Evolutionary conservation across 2,329 filamentous ascomycete species (phyloP), one percentile per base, ranked within the genome.

Genomic region (Zalaria sp.): DNA sequence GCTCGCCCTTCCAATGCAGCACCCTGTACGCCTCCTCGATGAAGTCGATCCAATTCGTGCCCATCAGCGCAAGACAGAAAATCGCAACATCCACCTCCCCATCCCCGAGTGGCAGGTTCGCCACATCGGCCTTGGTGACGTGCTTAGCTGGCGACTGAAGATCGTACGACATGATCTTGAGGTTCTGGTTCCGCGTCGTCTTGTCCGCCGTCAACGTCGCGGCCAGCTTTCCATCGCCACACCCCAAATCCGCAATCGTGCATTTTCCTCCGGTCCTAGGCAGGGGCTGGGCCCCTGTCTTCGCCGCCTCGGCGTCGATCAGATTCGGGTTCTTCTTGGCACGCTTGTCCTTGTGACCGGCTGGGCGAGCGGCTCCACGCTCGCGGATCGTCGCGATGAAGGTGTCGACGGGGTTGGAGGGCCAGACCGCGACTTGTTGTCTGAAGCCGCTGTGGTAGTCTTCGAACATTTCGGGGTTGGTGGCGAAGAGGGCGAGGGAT

Each of bases 371-470:
- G 38, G 71, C 74, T 18, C 73, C 85, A n/a, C 89, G 77, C 10
- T 64, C 57, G 43, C 77, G 71, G 49, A 96, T 77, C 39, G 81
- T 73, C 27, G 66, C 58, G 49, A 95, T 79, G 65, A 93, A 96
- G 44, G 75, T 77, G 59, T 95, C 84, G 37, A 98, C 86, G 0
- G 91, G 91, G 63, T 98, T 98, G 57, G 89, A 84, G 5, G 91
- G 91, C 91, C 91, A 98, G 2, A 88, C 83, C 56, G 85, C 81
- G 45, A 96, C 91, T 65, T 98, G 91, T 41, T 88, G 83, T 1
- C 88, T 82, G 71, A 98, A 98, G 29, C 91, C 91, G 46, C 87
- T 81, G 65, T 98, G 91, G 63, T 98, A 98, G 64, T 96, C 88
- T 51, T 77, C 73, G 65, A 96, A 98, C 73, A 96, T 88, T 57